Evolutionary conservation across 164 flowering plant genomes (phyloP).

Genomic region (Liquidambar formosana): DNA sequence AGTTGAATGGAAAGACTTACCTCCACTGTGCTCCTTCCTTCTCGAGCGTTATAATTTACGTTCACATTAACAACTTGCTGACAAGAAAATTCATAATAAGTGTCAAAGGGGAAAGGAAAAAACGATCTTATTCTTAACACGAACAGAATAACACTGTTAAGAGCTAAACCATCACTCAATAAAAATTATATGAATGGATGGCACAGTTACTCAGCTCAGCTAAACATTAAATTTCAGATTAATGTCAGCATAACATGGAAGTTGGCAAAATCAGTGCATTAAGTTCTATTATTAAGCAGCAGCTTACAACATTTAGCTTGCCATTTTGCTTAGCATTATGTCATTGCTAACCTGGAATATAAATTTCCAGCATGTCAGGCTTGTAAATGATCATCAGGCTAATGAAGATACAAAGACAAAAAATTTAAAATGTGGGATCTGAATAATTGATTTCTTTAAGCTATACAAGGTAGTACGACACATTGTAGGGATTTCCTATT

Average conservation of each 20-base stretch:
- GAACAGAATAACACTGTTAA: no score
- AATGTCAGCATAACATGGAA: no score
- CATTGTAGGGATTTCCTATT: no score
- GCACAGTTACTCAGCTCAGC: background rate
- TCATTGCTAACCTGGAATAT: background rate
- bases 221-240: background rate
- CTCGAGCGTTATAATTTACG: conserved; percentile 75
- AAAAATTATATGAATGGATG: no score
- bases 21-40: conserved; percentile 82
- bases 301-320: no score
- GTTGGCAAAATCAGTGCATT: no score
- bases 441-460: no score
- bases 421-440: background rate
- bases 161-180: no score
- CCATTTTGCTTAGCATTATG: no score
- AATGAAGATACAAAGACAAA: background rate
- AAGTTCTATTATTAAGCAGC: no score
- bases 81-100: conserved; percentile 11
- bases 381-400: background rate
- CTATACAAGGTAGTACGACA: no score
- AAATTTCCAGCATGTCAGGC: background rate
- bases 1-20: conserved; percentile 29
- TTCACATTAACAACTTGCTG: conserved; percentile 79
- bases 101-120: background rate
- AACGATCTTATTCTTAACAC: no score